These are phyloP conservation scores for Blastomyces emzantsi DNA, from an alignment of 2,329 filamentous ascomycete species.

Conservation along the genomic window DNA sequence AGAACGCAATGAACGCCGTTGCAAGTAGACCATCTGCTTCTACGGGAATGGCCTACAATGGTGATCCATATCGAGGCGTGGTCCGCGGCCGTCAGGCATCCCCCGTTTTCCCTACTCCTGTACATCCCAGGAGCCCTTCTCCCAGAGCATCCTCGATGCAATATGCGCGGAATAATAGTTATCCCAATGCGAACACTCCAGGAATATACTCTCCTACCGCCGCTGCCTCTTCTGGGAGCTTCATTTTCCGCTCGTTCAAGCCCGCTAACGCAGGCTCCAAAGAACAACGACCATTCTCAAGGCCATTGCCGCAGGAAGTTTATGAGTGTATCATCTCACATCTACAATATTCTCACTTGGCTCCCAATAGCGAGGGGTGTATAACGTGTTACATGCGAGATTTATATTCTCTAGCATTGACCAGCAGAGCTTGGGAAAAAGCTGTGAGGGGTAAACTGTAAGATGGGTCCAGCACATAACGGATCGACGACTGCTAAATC, in stretches of 20 bases:
- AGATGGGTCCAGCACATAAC: slow-evolving; percentile 19
- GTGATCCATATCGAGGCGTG: slow-evolving; percentile 21
- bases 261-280: slow-evolving; percentile 27
- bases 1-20: slow-evolving; percentile 32
- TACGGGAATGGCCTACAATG: slow-evolving; percentile 26
- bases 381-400: slow-evolving; percentile 48
- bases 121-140: slow-evolving; percentile 29
- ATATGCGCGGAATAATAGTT: slow-evolving; percentile 23
- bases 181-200: slow-evolving; percentile 30
- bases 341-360: slow-evolving; percentile 40
- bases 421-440: slow-evolving; percentile 49
- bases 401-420: slow-evolving; percentile 45
- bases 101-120: slow-evolving; percentile 20
- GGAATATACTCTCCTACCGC: slow-evolving; percentile 33
- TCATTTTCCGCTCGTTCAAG: slow-evolving; percentile 31
- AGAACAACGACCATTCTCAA: slow-evolving; percentile 33
- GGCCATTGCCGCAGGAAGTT: slow-evolving; percentile 43
- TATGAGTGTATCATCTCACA: slow-evolving; percentile 48
- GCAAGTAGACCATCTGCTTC: slow-evolving; percentile 30
- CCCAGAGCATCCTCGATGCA: slow-evolving; percentile 22
- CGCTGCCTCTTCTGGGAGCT: slow-evolving; percentile 17
- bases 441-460: slow-evolving; percentile 45
- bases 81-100: slow-evolving; percentile 20
- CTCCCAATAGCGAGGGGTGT: slow-evolving; percentile 36
- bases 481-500: slow-evolving; percentile 13